These are phyloP conservation scores for Tolypocladium paradoxum DNA, from an alignment of 2,329 filamentous ascomycete genomes.

Conservation along the genomic window DNA sequence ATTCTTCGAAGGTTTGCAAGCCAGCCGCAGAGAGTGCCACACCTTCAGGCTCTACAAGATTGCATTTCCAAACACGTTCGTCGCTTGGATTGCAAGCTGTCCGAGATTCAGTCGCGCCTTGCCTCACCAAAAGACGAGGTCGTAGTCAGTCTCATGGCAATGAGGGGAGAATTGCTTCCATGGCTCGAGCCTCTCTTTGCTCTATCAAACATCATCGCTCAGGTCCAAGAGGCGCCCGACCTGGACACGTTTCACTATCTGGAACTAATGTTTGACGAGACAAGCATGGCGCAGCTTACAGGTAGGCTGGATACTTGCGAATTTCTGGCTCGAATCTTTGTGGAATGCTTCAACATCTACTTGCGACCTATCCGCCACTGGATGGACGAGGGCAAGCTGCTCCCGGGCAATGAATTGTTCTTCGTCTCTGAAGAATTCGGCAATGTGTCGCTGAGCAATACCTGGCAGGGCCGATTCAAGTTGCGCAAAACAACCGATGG, in stretches of 20 bases:
- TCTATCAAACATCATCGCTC: slow-evolving; percentile 51
- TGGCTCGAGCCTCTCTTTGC: slow-evolving; percentile 44
- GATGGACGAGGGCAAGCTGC: slow-evolving; percentile 71
- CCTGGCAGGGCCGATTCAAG: slow-evolving; percentile 69
- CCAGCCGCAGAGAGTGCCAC: slow-evolving; percentile 37
- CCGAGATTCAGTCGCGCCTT: slow-evolving; percentile 48
- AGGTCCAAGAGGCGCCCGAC: slow-evolving; percentile 37
- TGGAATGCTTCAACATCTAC: slow-evolving; percentile 74
- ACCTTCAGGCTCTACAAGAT: slow-evolving; percentile 62
- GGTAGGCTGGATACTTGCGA: slow-evolving; percentile 52
- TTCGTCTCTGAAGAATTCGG: slow-evolving; percentile 56
- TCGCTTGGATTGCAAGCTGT: slow-evolving; percentile 48
- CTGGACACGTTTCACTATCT: slow-evolving; percentile 59
- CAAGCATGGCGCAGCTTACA: slow-evolving; percentile 58
- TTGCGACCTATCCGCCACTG: slow-evolving; percentile 68
- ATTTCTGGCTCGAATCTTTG: slow-evolving; percentile 59
- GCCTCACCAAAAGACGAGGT: slow-evolving; percentile 41
- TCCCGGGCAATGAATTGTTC: slow-evolving; percentile 56
- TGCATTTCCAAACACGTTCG: slow-evolving; percentile 46
- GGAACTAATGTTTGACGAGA: slow-evolving; percentile 64
- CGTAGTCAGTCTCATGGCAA: slow-evolving; percentile 54
- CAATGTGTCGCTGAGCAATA: slow-evolving; percentile 46
- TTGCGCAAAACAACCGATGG: slow-evolving; percentile 52
- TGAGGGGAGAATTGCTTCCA: slow-evolving; percentile 46
- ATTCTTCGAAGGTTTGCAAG: slow-evolving; percentile 34